phyloP scores from a whole-genome alignment of 164 flowering plant genomes.

The Magnolia kwangsiensis region DNA sequence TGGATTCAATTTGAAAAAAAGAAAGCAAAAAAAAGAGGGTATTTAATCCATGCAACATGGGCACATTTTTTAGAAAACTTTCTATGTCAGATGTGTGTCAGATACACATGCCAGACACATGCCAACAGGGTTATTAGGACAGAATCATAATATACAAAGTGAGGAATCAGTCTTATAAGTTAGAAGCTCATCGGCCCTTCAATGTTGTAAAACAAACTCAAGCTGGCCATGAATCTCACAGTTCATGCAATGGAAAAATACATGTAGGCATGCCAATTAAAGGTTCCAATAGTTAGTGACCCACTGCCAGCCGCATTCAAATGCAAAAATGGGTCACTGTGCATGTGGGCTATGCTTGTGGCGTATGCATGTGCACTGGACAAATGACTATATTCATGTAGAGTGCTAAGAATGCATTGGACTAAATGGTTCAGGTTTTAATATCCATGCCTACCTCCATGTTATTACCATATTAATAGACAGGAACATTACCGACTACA shows the following conservation, averaged over 20 bases:
- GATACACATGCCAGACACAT: background rate
- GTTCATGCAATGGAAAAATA: background rate
- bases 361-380: background rate
- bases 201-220: background rate
- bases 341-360: background rate
- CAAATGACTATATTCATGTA: background rate
- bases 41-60: background rate
- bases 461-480: background rate
- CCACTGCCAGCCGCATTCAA: background rate
- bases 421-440: background rate
- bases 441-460: background rate
- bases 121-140: background rate
- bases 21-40: background rate
- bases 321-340: background rate
- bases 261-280: no score
- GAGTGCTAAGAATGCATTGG: background rate
- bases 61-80: background rate
- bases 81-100: background rate
- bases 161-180: background rate
- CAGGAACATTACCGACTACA: background rate
- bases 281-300: no score
- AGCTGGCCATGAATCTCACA: background rate
- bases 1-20: no score
- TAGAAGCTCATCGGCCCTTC: background rate
- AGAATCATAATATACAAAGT: background rate